Evolutionary conservation across 805 yeast species (phyloP), one percentile per base, ranked within the genome.

Genomic region (Starmerella potacharoeniae): DNA sequence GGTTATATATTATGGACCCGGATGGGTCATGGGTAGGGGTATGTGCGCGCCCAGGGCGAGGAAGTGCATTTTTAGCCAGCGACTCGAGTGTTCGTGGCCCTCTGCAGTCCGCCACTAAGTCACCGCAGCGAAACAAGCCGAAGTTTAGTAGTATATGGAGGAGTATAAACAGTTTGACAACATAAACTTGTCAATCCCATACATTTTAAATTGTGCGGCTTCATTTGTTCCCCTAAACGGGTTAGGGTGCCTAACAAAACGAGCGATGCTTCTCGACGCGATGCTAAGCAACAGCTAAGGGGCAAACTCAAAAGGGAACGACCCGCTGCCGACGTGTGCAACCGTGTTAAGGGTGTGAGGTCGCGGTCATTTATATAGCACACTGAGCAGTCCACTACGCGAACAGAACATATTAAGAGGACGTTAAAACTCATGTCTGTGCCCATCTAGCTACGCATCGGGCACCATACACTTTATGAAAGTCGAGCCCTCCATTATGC

Each of bases 131-230:
- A 34, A 34, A 29, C 16, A 28, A 33, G 40, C 30, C 39, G 31
- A 22, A 34, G 49, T 34, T 34, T 46, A 46, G 49, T 46, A 46
- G 16, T 6, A 34, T 46, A 46, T 46, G 40, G 30, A 31, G 22
- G 17, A 33, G 49, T 33, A 46, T 46, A 34, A 46, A 22, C 49
- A 28, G 16, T 46, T 46, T 46, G 49, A 46, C 16, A 46, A 46
- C 49, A 46, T 46, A 46, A 46, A 28, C 6, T 29, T 16, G 9
- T 13, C 14, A 17, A 7, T 34, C 29, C 40, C 31, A 34, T 22
- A 46, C 49, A 46, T 46, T 46, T 46, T 46, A 46, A 34, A 46
- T 33, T 33, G 13, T 34, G 6, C 5, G 49, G 49, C 40, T 33
- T 16, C 49, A 46, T 28, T 28, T 34, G 4, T 4, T 6, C 17